Evolutionary conservation across 495 filamentous ascomycete genomes (phyloP).

Genomic region (Penicillium coprophilum): DNA sequence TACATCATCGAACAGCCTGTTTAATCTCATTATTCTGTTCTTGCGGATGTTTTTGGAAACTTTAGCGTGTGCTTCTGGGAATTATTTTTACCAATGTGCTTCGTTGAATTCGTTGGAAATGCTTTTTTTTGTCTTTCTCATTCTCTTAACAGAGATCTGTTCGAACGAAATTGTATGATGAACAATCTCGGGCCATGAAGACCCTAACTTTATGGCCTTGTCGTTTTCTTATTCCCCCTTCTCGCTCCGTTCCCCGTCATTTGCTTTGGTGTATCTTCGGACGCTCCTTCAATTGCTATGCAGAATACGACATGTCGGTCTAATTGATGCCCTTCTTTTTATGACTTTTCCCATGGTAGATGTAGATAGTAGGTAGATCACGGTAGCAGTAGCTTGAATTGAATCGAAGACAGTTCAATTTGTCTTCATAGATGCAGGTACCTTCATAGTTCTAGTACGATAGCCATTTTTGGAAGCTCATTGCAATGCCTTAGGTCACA

Average conservation of each 20-base stretch:
- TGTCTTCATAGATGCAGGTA: neutral
- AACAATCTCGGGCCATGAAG: conserved; percentile 21
- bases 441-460: too few species aligned
- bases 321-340: conserved; percentile 8
- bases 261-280: neutral
- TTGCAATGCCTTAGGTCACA: too few species aligned
- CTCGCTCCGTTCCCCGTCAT: neutral
- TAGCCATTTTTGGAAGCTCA: too few species aligned
- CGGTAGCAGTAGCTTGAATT: neutral
- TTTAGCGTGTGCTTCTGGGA: conserved; percentile 17
- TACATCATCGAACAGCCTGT: conserved; percentile 6
- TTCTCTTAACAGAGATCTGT: conserved; percentile 13
- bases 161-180: conserved; percentile 24
- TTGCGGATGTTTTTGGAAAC: conserved; percentile 8
- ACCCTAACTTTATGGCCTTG: conserved; percentile 8
- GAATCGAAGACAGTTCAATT: neutral
- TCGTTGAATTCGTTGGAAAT: conserved; percentile 11
- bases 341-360: neutral
- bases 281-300: neutral
- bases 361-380: neutral
- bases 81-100: conserved; percentile 4
- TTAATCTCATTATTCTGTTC: conserved; percentile 10
- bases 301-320: conserved; percentile 1
- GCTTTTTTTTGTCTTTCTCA: neutral
- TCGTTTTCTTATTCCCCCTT: conserved; percentile 14